A percentile compares a stretch with the other conserved stretches of the same genome.
These are phyloP conservation scores for Clavispora vitiphila DNA, from an alignment of 805 yeast genomes.

Conservation along the genomic window DNA sequence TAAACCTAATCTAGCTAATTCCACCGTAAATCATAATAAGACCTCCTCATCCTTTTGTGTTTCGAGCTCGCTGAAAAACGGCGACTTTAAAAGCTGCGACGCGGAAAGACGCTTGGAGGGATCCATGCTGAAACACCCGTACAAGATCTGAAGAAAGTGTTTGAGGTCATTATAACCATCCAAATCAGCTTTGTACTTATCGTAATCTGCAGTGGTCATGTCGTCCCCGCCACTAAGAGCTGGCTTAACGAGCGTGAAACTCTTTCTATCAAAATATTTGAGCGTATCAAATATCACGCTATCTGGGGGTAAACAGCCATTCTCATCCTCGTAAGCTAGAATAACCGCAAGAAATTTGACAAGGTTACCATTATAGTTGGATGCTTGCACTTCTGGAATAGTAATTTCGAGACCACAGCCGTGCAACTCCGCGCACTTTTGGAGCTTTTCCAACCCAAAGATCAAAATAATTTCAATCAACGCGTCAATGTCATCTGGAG, in stretches of 20 bases:
- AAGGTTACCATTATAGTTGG: slow-evolving; percentile 27
- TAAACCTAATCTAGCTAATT: background rate
- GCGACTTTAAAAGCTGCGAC: slow-evolving; percentile 48
- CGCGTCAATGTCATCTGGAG: slow-evolving; percentile 91
- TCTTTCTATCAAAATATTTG: slow-evolving; percentile 41
- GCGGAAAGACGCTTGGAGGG: slow-evolving; percentile 55
- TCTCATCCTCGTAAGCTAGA: slow-evolving; percentile 40
- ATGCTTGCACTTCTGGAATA: slow-evolving; percentile 13
- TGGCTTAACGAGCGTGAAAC: slow-evolving; percentile 28
- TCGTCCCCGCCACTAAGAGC: slow-evolving; percentile 9
- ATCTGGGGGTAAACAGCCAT: slow-evolving; percentile 62
- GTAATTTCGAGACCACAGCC: slow-evolving; percentile 76
- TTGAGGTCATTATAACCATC: slow-evolving; percentile 36
- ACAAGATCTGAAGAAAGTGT: slow-evolving; percentile 51
- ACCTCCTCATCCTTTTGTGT: slow-evolving; percentile 31
- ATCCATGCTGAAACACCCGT: slow-evolving; percentile 54
- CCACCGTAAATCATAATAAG: slow-evolving; percentile 3
- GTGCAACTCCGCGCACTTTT: slow-evolving; percentile 75
- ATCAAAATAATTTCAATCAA: slow-evolving; percentile 75
- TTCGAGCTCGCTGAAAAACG: slow-evolving; percentile 50
- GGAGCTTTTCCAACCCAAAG: slow-evolving; percentile 71
- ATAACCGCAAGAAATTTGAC: slow-evolving; percentile 25
- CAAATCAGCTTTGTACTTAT: slow-evolving; percentile 13
- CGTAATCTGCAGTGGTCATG: slow-evolving; percentile 10
- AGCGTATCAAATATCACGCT: slow-evolving; percentile 68